Percentiles rank a stretch among this genome's conserved stretches.
These are phyloP conservation scores for Myochromella boudieri DNA, from an alignment of 768 basidiomycete genomes.

Conservation along the genomic window DNA sequence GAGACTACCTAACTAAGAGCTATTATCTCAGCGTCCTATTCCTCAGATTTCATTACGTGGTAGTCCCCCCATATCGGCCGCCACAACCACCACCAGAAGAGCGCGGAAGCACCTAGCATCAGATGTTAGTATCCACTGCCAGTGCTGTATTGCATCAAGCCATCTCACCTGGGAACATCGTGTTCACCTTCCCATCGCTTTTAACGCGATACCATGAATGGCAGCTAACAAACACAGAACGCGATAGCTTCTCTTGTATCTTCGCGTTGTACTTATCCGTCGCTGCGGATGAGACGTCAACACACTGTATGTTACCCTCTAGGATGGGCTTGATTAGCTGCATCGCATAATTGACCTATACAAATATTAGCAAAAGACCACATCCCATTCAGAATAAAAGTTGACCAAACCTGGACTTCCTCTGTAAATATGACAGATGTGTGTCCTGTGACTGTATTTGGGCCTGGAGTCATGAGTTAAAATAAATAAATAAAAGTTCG, in stretches of 20 bases:
- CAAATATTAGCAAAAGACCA: neutral
- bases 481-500: neutral
- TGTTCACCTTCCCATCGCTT: conserved; percentile 34
- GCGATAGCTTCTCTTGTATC: conserved; percentile 18
- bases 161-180: conserved; percentile 37
- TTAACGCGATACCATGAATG: conserved; percentile 40
- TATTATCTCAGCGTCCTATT: neutral
- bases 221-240: conserved; percentile 29
- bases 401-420: conserved; percentile 37
- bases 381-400: neutral
- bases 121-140: neutral
- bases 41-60: neutral
- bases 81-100: conserved; percentile 20
- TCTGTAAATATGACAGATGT: conserved; percentile 43
- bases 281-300: conserved; percentile 20
- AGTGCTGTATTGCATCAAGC: neutral
- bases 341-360: conserved; percentile 40
- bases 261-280: conserved; percentile 21
- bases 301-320: conserved; percentile 9
- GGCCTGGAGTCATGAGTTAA: conserved; percentile 32
- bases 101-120: conserved; percentile 5
- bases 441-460: conserved; percentile 44
- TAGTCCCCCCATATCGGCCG: conserved; percentile 18
- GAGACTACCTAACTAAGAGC: neutral
- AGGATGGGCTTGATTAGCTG: conserved; percentile 23